Base-by-base conservation (phyloP, 495 filamentous ascomycete genomes). In the Lasiosphaeria miniovina region DNA sequence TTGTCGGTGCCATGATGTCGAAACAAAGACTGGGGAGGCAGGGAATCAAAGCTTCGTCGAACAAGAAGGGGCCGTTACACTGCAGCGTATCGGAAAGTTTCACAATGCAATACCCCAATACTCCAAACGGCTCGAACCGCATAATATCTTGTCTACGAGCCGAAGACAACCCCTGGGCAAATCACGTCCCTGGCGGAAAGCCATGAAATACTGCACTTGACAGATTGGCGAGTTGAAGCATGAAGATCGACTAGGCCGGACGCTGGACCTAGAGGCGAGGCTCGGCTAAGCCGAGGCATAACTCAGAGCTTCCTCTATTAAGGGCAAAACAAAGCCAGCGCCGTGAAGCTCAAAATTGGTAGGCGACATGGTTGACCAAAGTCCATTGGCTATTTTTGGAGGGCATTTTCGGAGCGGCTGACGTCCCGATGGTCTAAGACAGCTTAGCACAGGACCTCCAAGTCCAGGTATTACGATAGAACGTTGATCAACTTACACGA, bases 81-180 rank as follows among this genome's bases (percentile, higher is more conserved):
- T 52, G 49, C 31, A 4, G n/a, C 17, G 12, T 33, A 3, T 10
- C 49, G 43, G 43, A n/a, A 46, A 50, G 48, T 32, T 50, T 32
- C 48, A 50, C 32, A 10, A 50, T 17, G 31, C 48, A 24, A 10
- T 5, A 31, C 49, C 49, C 34, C 43, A 52, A 31, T 32, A 52
- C 35, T 35, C 49, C 49, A 33, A 52, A 52, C 49, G 49, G 49
- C 49, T 34, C 49, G 32, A 15, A 31, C 49, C 49, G 49, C 49
- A 52, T 34, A 52, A 52, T 52, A 7, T 33, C 31, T 35, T 52
- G 43, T 52, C 9, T 33, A 10, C 12, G 49, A 24, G 24, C 49
- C 49, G 1, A 33, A 52, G 49, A 6, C 49, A 33, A 52, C 34
- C 49, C 49, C 31, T 33, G 49, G 49, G 49, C 8, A 52, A n/a